Evolutionary conservation across 768 basidiomycete species (phyloP).

Genomic region (Pholiota microspora): DNA sequence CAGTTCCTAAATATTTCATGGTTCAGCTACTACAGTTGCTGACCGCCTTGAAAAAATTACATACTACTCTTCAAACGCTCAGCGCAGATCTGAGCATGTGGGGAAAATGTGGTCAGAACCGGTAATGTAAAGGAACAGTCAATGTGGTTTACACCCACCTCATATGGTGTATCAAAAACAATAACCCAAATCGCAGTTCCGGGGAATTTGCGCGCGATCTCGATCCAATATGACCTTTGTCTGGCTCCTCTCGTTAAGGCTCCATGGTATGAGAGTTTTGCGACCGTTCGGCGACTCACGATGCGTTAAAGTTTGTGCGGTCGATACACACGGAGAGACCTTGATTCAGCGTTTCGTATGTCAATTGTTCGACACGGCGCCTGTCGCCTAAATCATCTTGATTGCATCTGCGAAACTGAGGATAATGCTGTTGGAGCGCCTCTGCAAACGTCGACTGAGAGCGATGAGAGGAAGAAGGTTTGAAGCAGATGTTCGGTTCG

Average conservation of each 20-base stretch:
- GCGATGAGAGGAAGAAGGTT: slow-evolving; percentile 12
- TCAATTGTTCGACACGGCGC: slow-evolving; percentile 60
- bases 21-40: neutral
- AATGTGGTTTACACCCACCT: slow-evolving; percentile 41
- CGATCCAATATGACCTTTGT: slow-evolving; percentile 72
- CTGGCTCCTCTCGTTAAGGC: slow-evolving; percentile 32
- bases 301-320: slow-evolving; percentile 70
- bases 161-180: slow-evolving; percentile 75
- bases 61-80: slow-evolving; percentile 57
- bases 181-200: slow-evolving; percentile 67
- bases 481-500: slow-evolving; percentile 6
- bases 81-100: slow-evolving; percentile 51
- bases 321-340: slow-evolving; percentile 80
- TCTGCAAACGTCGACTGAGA: slow-evolving; percentile 64
- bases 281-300: slow-evolving; percentile 39
- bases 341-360: slow-evolving; percentile 44
- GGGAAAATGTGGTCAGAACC: slow-evolving; percentile 19
- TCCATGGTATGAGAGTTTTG: neutral
- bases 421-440: slow-evolving; percentile 59
- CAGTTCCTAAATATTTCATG: slow-evolving; percentile 45
- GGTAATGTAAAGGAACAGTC: slow-evolving; percentile 19
- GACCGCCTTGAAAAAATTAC: slow-evolving; percentile 23
- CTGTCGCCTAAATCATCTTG: slow-evolving; percentile 79
- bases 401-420: slow-evolving; percentile 68
- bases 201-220: slow-evolving; percentile 67